A percentile compares a stretch with the other conserved stretches of the same genome.
These are phyloP conservation scores for Triticum monococcum DNA, from an alignment of 176 grass and related monocot species.

Conservation along the genomic window DNA sequence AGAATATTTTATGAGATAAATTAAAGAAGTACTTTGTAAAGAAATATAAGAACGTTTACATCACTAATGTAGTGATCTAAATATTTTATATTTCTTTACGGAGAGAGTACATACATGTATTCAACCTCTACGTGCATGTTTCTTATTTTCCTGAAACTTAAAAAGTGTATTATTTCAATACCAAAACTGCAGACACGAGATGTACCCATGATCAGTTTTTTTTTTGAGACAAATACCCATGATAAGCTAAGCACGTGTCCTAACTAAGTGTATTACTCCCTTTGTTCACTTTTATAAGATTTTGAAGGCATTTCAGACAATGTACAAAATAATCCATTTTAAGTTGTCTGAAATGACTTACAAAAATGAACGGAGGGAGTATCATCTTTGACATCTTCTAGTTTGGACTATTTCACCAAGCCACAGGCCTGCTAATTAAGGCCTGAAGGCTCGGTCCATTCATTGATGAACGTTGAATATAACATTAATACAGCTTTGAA, in stretches of 20 bases:
- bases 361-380: too few relatives aligned
- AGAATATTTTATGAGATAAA: background rate
- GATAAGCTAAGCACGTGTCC: background rate
- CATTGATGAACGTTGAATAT: background rate
- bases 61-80: too few relatives aligned
- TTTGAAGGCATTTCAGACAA: too few relatives aligned
- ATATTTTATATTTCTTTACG: too few relatives aligned
- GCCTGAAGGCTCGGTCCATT: background rate
- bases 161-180: background rate
- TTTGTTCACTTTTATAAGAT: too few relatives aligned
- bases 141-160: background rate
- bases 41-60: too few relatives aligned
- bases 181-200: background rate
- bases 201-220: background rate
- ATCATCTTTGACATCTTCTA: background rate
- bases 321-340: too few relatives aligned
- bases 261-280: too few relatives aligned
- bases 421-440: background rate
- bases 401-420: background rate
- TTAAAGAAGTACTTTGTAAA: background rate
- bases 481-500: slow-evolving; percentile 17
- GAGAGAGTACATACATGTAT: background rate
- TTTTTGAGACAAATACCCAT: too few relatives aligned
- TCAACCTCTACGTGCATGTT: background rate
- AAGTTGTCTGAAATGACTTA: too few relatives aligned